A percentile compares a stretch with the other conserved stretches of the same genome.
phyloP scores from a whole-genome alignment of 768 basidiomycete genomes.

The Boletus insuetus region DNA sequence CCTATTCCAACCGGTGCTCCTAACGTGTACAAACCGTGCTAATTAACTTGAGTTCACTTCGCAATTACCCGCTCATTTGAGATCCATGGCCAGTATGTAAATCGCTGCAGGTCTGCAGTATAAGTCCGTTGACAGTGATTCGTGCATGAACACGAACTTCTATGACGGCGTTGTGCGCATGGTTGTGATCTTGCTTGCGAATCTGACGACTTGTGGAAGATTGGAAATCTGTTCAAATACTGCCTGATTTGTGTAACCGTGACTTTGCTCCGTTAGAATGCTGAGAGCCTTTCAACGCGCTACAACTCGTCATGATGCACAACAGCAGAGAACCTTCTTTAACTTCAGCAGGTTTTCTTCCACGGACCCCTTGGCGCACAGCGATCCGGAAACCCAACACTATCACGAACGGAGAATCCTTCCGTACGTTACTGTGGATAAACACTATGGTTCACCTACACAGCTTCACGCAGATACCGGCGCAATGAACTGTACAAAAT shows the following conservation, averaged over 20 bases:
- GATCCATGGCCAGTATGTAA: neutral
- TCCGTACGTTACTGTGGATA: conserved; percentile 58
- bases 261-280: conserved; percentile 11
- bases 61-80: neutral
- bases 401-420: conserved; percentile 86
- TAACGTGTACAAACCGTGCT: neutral
- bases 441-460: conserved; percentile 7
- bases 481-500: conserved; percentile 78
- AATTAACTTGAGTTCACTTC: neutral
- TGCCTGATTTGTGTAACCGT: neutral
- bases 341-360: conserved; percentile 50
- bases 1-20: neutral
- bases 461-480: conserved; percentile 55
- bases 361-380: conserved; percentile 37
- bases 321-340: conserved; percentile 39
- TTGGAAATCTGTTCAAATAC: too few species aligned
- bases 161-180: neutral
- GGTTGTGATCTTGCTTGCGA: neutral
- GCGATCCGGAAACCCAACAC: conserved; percentile 45
- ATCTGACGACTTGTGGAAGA: neutral
- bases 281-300: conserved; percentile 6
- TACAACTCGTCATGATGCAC: neutral
- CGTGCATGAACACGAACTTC: neutral
- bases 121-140: neutral
- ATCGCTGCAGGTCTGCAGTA: neutral